Percentiles rank a stretch among this genome's conserved stretches.
Evolutionary conservation across 1,139 yeast species (phyloP).

Genomic region (Fermentozyma sake): DNA sequence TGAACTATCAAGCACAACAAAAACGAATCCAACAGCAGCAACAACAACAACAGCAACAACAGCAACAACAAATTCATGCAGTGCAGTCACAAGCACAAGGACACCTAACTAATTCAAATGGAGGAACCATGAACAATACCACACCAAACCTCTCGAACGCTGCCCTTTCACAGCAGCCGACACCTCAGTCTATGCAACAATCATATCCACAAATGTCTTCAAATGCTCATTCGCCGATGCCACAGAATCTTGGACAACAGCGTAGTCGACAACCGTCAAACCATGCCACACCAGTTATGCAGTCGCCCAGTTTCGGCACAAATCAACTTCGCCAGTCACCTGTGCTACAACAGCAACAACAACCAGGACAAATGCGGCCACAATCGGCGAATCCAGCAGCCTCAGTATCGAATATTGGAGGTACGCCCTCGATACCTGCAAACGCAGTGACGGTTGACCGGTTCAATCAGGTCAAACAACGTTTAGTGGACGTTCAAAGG

Average conservation of each 20-base stretch:
- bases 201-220: background rate
- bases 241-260: conserved; percentile 4
- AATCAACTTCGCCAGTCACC: conserved; percentile 7
- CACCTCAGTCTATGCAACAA: background rate
- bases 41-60: conserved; percentile 8
- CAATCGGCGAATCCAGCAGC: conserved; percentile 4
- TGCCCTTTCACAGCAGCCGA: conserved; percentile 4
- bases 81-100: conserved; percentile 3
- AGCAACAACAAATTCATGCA: no score
- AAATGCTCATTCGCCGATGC: conserved; percentile 5
- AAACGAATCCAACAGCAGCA: conserved; percentile 16
- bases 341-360: conserved; percentile 7
- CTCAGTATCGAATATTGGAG: conserved; percentile 1
- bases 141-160: conserved; percentile 4
- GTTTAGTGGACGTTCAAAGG: conserved; percentile 39
- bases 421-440: conserved; percentile 11
- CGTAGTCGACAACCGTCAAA: conserved; percentile 9
- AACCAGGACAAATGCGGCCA: conserved; percentile 5
- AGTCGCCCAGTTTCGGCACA: conserved; percentile 6
- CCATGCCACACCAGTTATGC: conserved; percentile 11
- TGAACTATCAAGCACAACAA: conserved; percentile 41
- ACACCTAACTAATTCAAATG: conserved; percentile 3
- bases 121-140: conserved; percentile 3
- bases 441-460: conserved; percentile 34
- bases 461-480: conserved; percentile 36